Base-by-base conservation (phyloP, 345 rosid species). In the Lumnitzera littorea region DNA sequence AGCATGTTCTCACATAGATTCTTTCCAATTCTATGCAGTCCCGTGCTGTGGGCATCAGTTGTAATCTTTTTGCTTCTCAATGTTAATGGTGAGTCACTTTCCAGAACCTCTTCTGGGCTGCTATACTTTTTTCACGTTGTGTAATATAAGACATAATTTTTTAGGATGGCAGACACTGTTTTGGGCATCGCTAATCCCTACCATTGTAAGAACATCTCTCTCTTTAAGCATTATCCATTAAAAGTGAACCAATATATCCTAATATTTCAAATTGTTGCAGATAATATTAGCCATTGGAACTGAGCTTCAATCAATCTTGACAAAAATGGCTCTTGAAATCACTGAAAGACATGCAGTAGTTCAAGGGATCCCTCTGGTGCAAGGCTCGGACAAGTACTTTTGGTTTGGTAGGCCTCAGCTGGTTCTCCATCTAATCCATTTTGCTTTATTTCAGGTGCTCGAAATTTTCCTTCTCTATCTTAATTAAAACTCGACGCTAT, bases 301-400 rank as follows among this genome's bases (percentile, higher is more conserved):
- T 41, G 72, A 90, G 75, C 97, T 94, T 61, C 97, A 94, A 71
- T 82, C 83, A 3, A 74, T 90, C 55, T 74, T 94, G 77, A 79
- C 88, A 15, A 86, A 80, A 71, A 90, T 90, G 97, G 97, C 96
- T 57, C 77, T 90, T 1, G 92, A 88, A 56, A 88, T 90, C 56
- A 63, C 77, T 0, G 99, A 94, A 54, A 83, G 73, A 68, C 99
- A 94, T 47, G 91, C 97, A 0, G 96, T 94, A 25, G 96, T 94
- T 23, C 99, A 94, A 73, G 99, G 99, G 55, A 88, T 94, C 57
- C 99, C 97, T 8, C 97, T 88, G 52, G 99, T 94, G 63, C 87
- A 86, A 73, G 97, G 81, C 70, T 90, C 96, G 13, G 92, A 94
- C 70, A 80, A 74, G 58, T 88, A 94, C 57, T 90, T 94, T 70